Base-by-base conservation (phyloP, 2,329 filamentous ascomycete species). In the Aspergillus intermedius region DNA sequence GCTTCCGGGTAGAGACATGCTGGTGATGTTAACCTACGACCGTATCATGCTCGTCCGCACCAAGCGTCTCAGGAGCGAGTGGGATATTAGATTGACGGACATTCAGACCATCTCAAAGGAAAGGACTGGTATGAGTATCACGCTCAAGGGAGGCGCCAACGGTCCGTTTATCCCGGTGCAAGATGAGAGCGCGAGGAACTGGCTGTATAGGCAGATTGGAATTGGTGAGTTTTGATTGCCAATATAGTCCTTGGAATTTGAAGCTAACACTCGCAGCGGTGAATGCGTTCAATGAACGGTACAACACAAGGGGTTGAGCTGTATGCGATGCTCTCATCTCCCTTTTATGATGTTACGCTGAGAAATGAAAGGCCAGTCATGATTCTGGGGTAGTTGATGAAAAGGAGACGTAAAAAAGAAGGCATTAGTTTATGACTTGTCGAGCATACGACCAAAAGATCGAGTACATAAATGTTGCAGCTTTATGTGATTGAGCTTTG, bases 71-170 rank as follows among this genome's bases (percentile, higher is more conserved):
- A 84, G 82, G 46, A 91, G 84, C 15, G 91, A 97, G 70, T 98
- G 93, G 93, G 93, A 98, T 62, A 89, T 97, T 9, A 87, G 89
- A 22, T 77, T 98, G 56, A 96, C 93, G 64, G 93, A 98, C 66
- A 83, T 98, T 17, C 91, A 97, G 75, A 97, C 91, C 0, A 97
- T 98, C 56, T 87, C 86, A 42, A 98, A 97, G 74, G 94, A 98
- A 76, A 78, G 93, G 46, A 98, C 93, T 0, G 94, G 93, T 0
- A 83, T 98, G 71, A 91, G 88, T 57, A 81, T 98, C 53, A 85
- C 87, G 42, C 73, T 97, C 56, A 87, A 95, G 58, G 91, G 91
- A 9, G 91, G 91, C 3, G 88, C 86, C 2, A 95, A 95, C 65
- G 93, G 93, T 0, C 93, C 93, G 2, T 98, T 97, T 63, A 84